Evolutionary conservation across 164 flowering plant genomes (phyloP).

Genomic region (Euptelea pleiosperma): DNA sequence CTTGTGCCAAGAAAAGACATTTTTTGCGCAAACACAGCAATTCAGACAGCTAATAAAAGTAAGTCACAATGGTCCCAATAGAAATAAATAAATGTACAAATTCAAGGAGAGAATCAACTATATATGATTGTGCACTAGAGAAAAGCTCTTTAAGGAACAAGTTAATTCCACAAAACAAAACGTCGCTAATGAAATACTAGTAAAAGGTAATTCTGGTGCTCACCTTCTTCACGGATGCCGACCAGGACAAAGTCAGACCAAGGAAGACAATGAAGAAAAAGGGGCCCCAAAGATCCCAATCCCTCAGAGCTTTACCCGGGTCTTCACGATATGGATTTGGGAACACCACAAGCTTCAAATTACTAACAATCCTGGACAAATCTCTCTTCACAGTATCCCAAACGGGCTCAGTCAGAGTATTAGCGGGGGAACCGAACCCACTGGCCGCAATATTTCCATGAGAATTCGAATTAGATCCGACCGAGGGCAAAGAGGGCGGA

Average conservation of each 20-base stretch:
- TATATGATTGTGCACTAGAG: too few species aligned
- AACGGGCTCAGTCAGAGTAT: constrained; percentile 89
- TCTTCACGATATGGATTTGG: constrained; percentile 93
- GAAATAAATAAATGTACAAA: too few species aligned
- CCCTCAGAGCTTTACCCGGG: constrained; percentile 93
- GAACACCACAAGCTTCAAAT: constrained; percentile 94
- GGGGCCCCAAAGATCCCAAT: constrained; percentile 99
- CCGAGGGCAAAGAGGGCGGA: constrained; percentile 23
- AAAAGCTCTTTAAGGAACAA: too few species aligned
- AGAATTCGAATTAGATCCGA: constrained; percentile 11
- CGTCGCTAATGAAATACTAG: too few species aligned
- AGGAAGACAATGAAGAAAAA: constrained; percentile 96
- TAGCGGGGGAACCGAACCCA: constrained; percentile 74
- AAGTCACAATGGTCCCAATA: too few species aligned
- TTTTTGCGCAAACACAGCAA: too few species aligned
- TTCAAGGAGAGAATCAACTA: too few species aligned
- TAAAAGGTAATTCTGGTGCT: neutral
- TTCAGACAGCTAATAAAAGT: too few species aligned
- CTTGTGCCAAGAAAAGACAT: too few species aligned
- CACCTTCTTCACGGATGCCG: constrained; percentile 97
- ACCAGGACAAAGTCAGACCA: constrained; percentile 90
- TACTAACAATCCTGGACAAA: constrained; percentile 83
- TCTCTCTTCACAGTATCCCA: constrained; percentile 98
- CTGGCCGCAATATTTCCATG: constrained; percentile 21
- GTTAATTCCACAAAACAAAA: too few species aligned